These are phyloP conservation scores for Zostera marina DNA, from an alignment of 116 monocot genomes.

Conservation along the genomic window DNA sequence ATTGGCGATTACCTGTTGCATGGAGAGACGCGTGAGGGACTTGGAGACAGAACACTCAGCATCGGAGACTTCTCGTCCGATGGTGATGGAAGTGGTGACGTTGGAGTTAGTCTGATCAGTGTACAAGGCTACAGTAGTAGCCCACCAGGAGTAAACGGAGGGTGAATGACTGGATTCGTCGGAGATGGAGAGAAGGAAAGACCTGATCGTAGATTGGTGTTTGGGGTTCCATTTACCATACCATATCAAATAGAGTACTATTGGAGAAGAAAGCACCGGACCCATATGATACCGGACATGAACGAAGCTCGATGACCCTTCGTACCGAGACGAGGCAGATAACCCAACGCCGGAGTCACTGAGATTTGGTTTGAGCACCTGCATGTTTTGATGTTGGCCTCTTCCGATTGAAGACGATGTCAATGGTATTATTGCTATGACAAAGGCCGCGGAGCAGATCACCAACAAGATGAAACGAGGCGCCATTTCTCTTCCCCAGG, in stretches of 20 bases:
- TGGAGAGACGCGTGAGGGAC: conserved; percentile 45
- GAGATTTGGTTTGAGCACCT: conserved; percentile 1
- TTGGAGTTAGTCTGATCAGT: conserved; percentile 62
- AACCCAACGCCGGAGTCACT: conserved; percentile 1
- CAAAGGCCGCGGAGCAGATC: neutral
- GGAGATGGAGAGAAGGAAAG: conserved; percentile 73
- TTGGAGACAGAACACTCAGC: conserved; percentile 15
- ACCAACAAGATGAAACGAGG: neutral
- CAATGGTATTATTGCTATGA: neutral
- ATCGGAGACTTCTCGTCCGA: conserved; percentile 31
- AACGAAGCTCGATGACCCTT: conserved; percentile 65
- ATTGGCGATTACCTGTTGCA: conserved; percentile 58
- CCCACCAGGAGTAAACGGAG: conserved; percentile 66
- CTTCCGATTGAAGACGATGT: neutral
- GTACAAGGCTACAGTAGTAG: conserved; percentile 45
- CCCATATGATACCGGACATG: conserved; percentile 87
- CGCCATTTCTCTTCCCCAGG: no score
- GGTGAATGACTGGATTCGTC: conserved; percentile 25
- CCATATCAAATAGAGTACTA: conserved; percentile 72
- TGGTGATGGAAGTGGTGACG: conserved; percentile 39
- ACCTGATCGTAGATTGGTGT: conserved; percentile 34
- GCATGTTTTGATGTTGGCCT: neutral
- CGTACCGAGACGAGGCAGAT: conserved; percentile 35
- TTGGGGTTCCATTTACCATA: conserved; percentile 49
- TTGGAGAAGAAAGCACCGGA: conserved; percentile 64